A percentile compares a stretch with the other conserved stretches of the same genome.
Conservation (phyloP, 371 early-diverging fungal species). For the Sporodiniella umbellata region DNA sequence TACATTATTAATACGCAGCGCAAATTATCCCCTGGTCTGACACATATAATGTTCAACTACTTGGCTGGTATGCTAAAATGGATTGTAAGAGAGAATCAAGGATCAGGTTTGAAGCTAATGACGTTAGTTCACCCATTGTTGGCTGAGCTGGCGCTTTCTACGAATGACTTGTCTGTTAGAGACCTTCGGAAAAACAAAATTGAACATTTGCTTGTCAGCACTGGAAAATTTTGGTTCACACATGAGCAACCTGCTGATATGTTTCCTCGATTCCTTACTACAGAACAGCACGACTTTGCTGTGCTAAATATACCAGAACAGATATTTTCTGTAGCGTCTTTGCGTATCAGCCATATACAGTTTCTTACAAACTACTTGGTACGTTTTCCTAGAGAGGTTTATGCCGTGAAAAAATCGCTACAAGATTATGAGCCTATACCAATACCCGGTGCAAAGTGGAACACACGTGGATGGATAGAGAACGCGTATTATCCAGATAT, state of each 20-base stretch:
- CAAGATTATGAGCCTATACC: slow-evolving; percentile 43
- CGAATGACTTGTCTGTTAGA: slow-evolving; percentile 56
- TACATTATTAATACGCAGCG: slow-evolving; percentile 49
- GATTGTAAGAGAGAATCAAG: slow-evolving; percentile 45
- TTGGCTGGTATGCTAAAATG: slow-evolving; percentile 65
- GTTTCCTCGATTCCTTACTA: slow-evolving; percentile 47
- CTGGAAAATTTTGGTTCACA: slow-evolving; percentile 63
- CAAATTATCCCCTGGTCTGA: slow-evolving; percentile 57
- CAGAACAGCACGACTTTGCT: slow-evolving; percentile 25
- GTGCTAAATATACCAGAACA: slow-evolving; percentile 50
- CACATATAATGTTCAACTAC: slow-evolving; percentile 58
- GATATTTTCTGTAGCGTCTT: slow-evolving; percentile 51
- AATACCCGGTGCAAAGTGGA: slow-evolving; percentile 9
- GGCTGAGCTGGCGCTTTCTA: slow-evolving; percentile 53
- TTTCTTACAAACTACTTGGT: slow-evolving; percentile 59
- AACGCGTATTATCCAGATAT: slow-evolving; percentile 30
- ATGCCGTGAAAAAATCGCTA: slow-evolving; percentile 53
- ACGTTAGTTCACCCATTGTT: slow-evolving; percentile 50
- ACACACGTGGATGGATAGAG: neutral
- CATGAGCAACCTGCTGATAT: slow-evolving; percentile 49
- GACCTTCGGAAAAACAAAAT: slow-evolving; percentile 66
- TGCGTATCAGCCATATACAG: slow-evolving; percentile 61
- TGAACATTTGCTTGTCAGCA: slow-evolving; percentile 50
- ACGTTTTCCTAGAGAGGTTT: slow-evolving; percentile 55
- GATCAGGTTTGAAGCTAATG: slow-evolving; percentile 44